Base-by-base conservation (phyloP, 441 rosid genomes). In the Gossypium davidsonii region DNA sequence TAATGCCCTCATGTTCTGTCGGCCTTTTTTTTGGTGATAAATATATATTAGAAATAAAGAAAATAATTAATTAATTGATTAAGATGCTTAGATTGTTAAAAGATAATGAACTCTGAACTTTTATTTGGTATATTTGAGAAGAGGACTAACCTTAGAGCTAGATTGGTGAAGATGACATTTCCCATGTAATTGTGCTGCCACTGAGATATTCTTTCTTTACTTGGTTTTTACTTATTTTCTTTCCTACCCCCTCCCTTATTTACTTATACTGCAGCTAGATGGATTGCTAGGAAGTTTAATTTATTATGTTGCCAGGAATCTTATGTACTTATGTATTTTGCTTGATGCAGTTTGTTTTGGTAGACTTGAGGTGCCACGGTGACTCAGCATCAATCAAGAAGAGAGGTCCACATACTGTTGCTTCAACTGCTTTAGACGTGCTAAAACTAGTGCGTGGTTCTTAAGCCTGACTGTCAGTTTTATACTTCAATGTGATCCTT, bases 291-390 rank as follows among this genome's bases (percentile, higher is more conserved):
- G 4, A 8, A 2, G 51, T 63, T 58, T 15, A 18, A 26, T 25
- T 55, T 66, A 56, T 57, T 12, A 66, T 23, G 37, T 37, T 53
- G n/a, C 68, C 34, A 5, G 63, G 56, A 42, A 51, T 68, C 44
- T 59, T 53, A 65, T 25, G 17, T 56, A 21, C 60, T 71, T 58
- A 18, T 74, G 7, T 15, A 34, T 31, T 46, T 18, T 73, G 39
- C 57, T 9, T 74, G 53, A 44, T 57, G 49, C 89, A 92, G 99
- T 94, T 92, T 87, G 91, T 94, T 75, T 80, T 88, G 63, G 93
- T 94, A 21, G 99, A 94, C 79, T 81, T 94, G 63, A 89, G 97
- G 70, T 94, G 99, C 82, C 98, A 94, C 77, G 98, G 99, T 68
- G 98, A 94, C 83, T 94, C 99, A 34, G 84, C 99, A 49, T 79